These are phyloP conservation scores for Alternaria gaisen DNA, from an alignment of 2,329 filamentous ascomycete genomes.

Conservation along the genomic window DNA sequence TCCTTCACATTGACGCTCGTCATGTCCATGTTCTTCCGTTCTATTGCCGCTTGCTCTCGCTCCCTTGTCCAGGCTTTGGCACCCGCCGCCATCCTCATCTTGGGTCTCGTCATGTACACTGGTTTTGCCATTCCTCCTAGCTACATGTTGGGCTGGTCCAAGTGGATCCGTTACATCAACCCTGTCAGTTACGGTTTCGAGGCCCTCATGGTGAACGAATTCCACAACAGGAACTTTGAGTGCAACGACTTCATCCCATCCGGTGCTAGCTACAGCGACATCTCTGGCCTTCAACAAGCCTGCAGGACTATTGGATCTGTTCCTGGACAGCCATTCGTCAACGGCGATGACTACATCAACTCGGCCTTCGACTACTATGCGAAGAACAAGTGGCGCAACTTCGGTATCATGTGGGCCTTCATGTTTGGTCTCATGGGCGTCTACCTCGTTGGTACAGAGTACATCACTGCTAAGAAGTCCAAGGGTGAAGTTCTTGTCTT, in stretches of 20 bases:
- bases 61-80: conserved; percentile 68
- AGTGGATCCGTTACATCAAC: conserved; percentile 84
- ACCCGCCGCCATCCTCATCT: conserved; percentile 66
- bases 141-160: conserved; percentile 81
- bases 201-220: conserved; percentile 84
- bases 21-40: conserved; percentile 89
- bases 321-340: conserved; percentile 50
- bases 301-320: conserved; percentile 55
- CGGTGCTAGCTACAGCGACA: conserved; percentile 50
- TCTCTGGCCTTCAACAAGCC: conserved; percentile 43
- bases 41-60: conserved; percentile 78
- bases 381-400: conserved; percentile 58
- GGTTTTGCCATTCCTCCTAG: conserved; percentile 67
- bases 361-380: conserved; percentile 46
- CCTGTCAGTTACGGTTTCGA: conserved; percentile 85
- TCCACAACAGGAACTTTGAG: conserved; percentile 68
- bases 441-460: conserved; percentile 58
- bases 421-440: conserved; percentile 53
- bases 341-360: conserved; percentile 51
- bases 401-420: conserved; percentile 58
- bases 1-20: conserved; percentile 75
- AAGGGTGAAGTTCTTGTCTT: conserved; percentile 63
- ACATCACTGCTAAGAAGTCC: conserved; percentile 59
- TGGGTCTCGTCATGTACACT: conserved; percentile 72
- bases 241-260: conserved; percentile 58